A percentile compares a stretch with the other conserved stretches of the same genome.
phyloP scores from a whole-genome alignment of 2,329 filamentous ascomycete species.

The Aspergillus pseudonomiae region DNA sequence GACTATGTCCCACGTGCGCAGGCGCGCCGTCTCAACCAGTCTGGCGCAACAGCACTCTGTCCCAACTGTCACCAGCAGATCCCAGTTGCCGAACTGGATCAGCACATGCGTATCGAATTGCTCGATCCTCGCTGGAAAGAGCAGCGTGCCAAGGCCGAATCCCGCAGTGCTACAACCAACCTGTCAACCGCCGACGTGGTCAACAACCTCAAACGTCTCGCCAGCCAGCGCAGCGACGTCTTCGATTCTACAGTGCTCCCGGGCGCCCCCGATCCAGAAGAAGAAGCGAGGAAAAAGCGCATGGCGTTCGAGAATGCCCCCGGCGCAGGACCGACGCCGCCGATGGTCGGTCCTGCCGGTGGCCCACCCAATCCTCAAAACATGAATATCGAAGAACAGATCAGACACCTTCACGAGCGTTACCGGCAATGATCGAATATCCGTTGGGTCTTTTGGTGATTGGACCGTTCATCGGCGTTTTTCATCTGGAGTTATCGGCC shows the following conservation, averaged over 20 bases:
- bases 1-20: conserved; percentile 89
- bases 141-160: conserved; percentile 85
- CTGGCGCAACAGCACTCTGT: conserved; percentile 70
- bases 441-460: not conserved
- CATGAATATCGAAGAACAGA: conserved; percentile 84
- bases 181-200: conserved; percentile 84
- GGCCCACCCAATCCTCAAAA: conserved; percentile 37
- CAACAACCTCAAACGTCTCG: conserved; percentile 92
- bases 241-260: conserved; percentile 64
- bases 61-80: conserved; percentile 93
- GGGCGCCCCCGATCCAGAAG: conserved; percentile 68
- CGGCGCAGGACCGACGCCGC: conserved; percentile 28
- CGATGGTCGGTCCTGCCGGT: conserved; percentile 33
- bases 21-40: conserved; percentile 67
- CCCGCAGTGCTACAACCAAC: conserved; percentile 82
- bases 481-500: conserved; percentile 9
- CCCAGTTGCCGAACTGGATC: conserved; percentile 81
- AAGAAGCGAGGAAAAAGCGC: conserved; percentile 76
- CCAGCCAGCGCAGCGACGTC: conserved; percentile 82
- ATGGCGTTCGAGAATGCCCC: conserved; percentile 54
- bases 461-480: conserved; percentile 11
- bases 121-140: conserved; percentile 95
- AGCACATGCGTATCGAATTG: conserved; percentile 93
- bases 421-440: conserved; percentile 36
- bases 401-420: conserved; percentile 68